Percentiles rank a stretch among this genome's conserved stretches.
Conservation (phyloP, 306 rosid species). For the Biancaea sappan region DNA sequence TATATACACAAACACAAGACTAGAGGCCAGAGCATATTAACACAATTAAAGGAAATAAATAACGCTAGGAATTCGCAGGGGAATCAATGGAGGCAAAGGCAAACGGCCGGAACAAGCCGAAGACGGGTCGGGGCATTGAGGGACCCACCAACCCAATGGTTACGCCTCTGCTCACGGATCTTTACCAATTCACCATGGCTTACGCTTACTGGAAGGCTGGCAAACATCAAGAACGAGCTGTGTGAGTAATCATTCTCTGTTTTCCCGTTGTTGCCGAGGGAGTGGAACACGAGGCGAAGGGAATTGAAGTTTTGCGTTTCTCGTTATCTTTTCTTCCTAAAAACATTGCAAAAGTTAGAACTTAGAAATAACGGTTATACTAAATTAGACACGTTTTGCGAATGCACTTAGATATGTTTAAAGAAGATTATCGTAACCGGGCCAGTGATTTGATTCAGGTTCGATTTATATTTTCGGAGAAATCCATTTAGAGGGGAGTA, state of each 20-base stretch:
- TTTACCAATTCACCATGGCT: slow-evolving; percentile 98
- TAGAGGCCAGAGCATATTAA: background rate
- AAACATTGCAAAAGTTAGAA: background rate
- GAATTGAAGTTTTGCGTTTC: background rate
- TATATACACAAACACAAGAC: background rate
- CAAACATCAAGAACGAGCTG: slow-evolving; percentile 89
- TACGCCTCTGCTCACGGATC: slow-evolving; percentile 93
- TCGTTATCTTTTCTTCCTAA: background rate
- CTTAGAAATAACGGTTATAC: background rate
- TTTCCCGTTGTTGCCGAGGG: background rate
- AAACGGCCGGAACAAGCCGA: slow-evolving; percentile 53
- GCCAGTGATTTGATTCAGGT: slow-evolving; percentile 49
- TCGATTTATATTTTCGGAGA: slow-evolving; percentile 82
- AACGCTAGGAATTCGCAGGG: slow-evolving; percentile 32
- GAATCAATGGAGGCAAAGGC: slow-evolving; percentile 51
- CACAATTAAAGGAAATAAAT: background rate
- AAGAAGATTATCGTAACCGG: slow-evolving; percentile 1
- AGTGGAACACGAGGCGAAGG: background rate
- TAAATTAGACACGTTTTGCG: background rate
- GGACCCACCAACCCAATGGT: slow-evolving; percentile 95
- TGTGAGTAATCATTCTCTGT: slow-evolving; percentile 52
- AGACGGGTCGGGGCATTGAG: slow-evolving; percentile 37
- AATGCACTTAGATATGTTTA: slow-evolving; percentile 11
- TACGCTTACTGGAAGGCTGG: slow-evolving; percentile 99
- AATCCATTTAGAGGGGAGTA: slow-evolving; percentile 90